Base-by-base conservation (phyloP, 2,329 filamentous ascomycete species). In the Moelleriella libera region DNA sequence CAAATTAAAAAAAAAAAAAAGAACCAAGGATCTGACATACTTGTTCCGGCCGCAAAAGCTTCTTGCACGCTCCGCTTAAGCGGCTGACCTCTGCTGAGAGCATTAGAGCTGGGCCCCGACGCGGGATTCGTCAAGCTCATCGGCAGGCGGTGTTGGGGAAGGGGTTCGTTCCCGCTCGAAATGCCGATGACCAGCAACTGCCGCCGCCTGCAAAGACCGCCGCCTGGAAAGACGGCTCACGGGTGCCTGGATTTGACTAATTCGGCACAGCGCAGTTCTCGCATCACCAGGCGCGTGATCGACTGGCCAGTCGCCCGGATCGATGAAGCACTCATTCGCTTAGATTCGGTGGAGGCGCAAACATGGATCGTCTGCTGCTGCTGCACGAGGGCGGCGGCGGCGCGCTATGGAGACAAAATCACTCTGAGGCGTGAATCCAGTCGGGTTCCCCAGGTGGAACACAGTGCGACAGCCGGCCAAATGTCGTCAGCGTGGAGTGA, bases 31-130 rank as follows among this genome's bases (percentile, higher is more conserved):
- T 12, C 34, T 37, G 8, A 45, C 44, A 10, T 44, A 46, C 43
- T 44, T 28, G 57, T 68, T 78, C 77, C 48, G 30, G 81, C 75
- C 66, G 80, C 75, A 66, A 80, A 80, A 39, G 74, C 71, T 51
- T 75, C 69, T 61, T 80, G 76, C 48, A 77, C 74, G 54, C 70
- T 77, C 57, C 76, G 69, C 65, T 80, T 81, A 47, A 78, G 62
- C 30, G 64, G 66, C 55, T 72, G 70, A 44, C 52, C 50, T 51
- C 52, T 39, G 51, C 67, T 65, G 46, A 63, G 62, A 44, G 64
- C 60, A 50, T 68, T 68, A 48, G 72, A 74, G 41, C 66, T 66
- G 47, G 72, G 68, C 45, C 68, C 70, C 53, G 74, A 71, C 43
- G 72, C 63, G 50, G 72, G 72, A 60, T 76, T 76, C 47, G 70